Evolutionary conservation across 2,329 filamentous ascomycete genomes (phyloP), one percentile per base, ranked within the genome.

Genomic region (Xylaria hypoxylon): DNA sequence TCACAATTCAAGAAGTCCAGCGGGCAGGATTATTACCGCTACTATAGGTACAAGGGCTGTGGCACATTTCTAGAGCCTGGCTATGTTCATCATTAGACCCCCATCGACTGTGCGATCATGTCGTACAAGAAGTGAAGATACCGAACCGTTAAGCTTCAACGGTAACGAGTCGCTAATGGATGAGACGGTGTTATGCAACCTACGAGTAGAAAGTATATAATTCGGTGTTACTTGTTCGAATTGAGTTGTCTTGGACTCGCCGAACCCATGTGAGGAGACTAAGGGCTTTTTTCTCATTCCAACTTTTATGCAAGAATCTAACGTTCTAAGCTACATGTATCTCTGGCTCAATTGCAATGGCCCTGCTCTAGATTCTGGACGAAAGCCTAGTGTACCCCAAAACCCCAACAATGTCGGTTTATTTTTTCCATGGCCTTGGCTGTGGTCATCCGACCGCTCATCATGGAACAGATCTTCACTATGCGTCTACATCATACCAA

Each of bases 381-480:
- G 5, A n/a, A 38, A 22, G 11, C 19, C 19, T 22, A 19, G 7
- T 11, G n/a, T n/a, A n/a, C n/a, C n/a, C n/a, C 3, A 10, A 40
- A 55, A 47, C 15, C 31, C 28, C 6, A n/a, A 26, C n/a, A 7
- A 66, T 59, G 52, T 59, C 58, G 13, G 56, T 33, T 35, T 35
- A 51, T 22, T 33, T 50, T 40, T 51, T 44, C 33, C 52, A 44
- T 22, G 53, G 48, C 19, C 38, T 44, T 10, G 8, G 52, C 15
- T 53, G 31, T 22, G 38, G 47, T 13, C 47, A 59, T 48, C 59
- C 26, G 45, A 55, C 62, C 22, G 26, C 61, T 57, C 3, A 60
- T 52, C 42, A n/a, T 19, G 13, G 42, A 42, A 55, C 31, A 31
- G 24, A n/a, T 33, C 51, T 65, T 51, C 11, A 11, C 22, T 33